Percentiles rank a stretch among this genome's conserved stretches.
phyloP scores from a whole-genome alignment of 192 early-diverging fungal species.

The Lunasporangiospora selenospora region DNA sequence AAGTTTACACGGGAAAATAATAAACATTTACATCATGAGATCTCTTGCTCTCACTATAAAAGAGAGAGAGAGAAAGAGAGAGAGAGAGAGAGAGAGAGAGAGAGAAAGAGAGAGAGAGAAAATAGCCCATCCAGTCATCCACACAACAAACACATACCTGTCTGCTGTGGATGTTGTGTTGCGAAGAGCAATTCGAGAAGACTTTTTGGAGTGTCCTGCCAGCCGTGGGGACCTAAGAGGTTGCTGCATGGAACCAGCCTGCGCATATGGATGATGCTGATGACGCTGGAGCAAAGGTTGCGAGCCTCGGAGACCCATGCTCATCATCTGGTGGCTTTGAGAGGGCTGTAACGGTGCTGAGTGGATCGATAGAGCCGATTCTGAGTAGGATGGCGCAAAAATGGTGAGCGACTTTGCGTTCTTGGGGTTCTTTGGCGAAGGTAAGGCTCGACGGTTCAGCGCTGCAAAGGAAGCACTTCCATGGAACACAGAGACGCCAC shows the following conservation, averaged over 20 bases:
- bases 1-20: neutral
- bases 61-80: no score
- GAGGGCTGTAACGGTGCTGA: slow-evolving; percentile 58
- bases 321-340: slow-evolving; percentile 45
- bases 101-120: neutral
- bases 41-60: no score
- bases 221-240: slow-evolving; percentile 29
- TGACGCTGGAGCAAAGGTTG: slow-evolving; percentile 23
- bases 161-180: slow-evolving; percentile 18
- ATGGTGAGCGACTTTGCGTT: slow-evolving; percentile 58
- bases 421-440: slow-evolving; percentile 52
- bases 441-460: slow-evolving; percentile 27
- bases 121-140: neutral
- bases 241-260: slow-evolving; percentile 27
- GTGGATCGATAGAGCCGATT: slow-evolving; percentile 49
- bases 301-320: slow-evolving; percentile 39
- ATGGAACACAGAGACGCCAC: slow-evolving; percentile 39
- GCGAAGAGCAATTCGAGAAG: slow-evolving; percentile 24
- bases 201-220: slow-evolving; percentile 23
- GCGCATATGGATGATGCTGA: slow-evolving; percentile 40
- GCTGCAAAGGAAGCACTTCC: slow-evolving; percentile 35
- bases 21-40: no score
- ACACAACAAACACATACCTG: neutral
- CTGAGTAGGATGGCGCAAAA: slow-evolving; percentile 56
- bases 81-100: slow-evolving; percentile 1